Percentiles rank a stretch among this genome's conserved stretches.
These are phyloP conservation scores for Thozetella sp. DNA, from an alignment of 495 filamentous ascomycete genomes.

Conservation along the genomic window DNA sequence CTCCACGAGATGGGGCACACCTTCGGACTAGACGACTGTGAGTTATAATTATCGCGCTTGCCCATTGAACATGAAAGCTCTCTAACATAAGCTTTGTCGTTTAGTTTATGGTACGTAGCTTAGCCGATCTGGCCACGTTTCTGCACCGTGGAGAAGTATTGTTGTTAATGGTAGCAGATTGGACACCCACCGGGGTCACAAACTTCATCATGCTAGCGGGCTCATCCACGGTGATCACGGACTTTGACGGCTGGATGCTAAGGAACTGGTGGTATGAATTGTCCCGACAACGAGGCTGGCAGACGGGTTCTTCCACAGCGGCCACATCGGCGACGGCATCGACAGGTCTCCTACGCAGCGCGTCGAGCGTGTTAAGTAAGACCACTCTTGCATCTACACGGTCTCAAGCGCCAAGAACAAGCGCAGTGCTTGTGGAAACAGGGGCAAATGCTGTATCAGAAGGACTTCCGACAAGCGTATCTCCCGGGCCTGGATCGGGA, in stretches of 20 bases:
- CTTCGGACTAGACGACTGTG: neutral
- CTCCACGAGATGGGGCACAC: neutral
- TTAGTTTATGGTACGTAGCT: neutral
- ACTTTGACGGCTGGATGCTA: constrained; percentile 18
- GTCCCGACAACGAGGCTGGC: too few species aligned
- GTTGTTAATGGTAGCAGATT: constrained; percentile 2
- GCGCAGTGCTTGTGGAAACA: too few species aligned
- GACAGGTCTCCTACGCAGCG: too few species aligned
- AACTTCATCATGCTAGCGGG: constrained; percentile 16
- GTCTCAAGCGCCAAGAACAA: too few species aligned
- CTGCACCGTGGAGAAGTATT: neutral
- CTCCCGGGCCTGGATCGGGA: too few species aligned
- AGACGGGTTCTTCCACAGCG: too few species aligned
- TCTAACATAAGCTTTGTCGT: neutral
- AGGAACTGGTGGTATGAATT: constrained; percentile 12
- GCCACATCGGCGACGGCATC: too few species aligned
- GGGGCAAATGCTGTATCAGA: too few species aligned
- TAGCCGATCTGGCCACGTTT: neutral
- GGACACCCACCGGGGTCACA: constrained; percentile 9
- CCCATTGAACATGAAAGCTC: neutral
- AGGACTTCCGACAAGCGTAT: too few species aligned
- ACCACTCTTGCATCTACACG: too few species aligned
- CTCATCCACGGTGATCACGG: constrained; percentile 8
- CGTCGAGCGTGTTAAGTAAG: too few species aligned
- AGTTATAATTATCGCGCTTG: neutral